These are phyloP conservation scores for Phellopilus nigrolimitatus DNA, from an alignment of 1,284 basidiomycete genomes.

Conservation along the genomic window DNA sequence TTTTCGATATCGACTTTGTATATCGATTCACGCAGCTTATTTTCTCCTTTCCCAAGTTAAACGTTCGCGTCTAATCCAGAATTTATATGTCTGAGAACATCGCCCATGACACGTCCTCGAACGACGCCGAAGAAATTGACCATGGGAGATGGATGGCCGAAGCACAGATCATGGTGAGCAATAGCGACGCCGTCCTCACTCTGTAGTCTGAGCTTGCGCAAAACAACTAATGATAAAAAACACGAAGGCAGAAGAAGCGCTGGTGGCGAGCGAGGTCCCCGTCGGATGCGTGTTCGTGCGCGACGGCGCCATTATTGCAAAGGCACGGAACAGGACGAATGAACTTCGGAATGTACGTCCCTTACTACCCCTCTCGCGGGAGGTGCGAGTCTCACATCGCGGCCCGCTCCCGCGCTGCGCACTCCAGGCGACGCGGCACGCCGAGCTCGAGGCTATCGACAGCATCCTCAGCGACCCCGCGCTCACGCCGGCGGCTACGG, in stretches of 20 bases:
- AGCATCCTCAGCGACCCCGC: slow-evolving; percentile 66
- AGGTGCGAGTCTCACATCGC: slow-evolving; percentile 7
- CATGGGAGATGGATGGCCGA: slow-evolving; percentile 19
- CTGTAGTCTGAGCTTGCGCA: slow-evolving; percentile 3
- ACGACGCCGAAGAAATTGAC: neutral
- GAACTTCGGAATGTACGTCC: slow-evolving; percentile 78
- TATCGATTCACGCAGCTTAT: no score
- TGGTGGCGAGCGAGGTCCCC: slow-evolving; percentile 85
- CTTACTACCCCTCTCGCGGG: neutral
- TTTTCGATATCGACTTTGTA: no score
- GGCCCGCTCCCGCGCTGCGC: slow-evolving; percentile 3
- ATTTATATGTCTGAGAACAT: no score
- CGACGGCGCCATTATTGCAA: slow-evolving; percentile 70
- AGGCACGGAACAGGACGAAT: slow-evolving; percentile 91
- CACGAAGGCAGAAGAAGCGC: slow-evolving; percentile 75
- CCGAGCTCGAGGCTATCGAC: slow-evolving; percentile 97
- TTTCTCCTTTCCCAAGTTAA: no score
- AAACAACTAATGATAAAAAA: slow-evolving; percentile 5
- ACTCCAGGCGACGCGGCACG: slow-evolving; percentile 88
- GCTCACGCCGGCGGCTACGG: slow-evolving; percentile 44
- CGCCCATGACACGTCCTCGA: no score
- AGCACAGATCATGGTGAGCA: slow-evolving; percentile 16
- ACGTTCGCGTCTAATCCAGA: no score
- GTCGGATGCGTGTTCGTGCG: slow-evolving; percentile 96
- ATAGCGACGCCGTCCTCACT: neutral